phyloP scores from a whole-genome alignment of 805 yeast genomes.

The Ogataea haglerorum region DNA sequence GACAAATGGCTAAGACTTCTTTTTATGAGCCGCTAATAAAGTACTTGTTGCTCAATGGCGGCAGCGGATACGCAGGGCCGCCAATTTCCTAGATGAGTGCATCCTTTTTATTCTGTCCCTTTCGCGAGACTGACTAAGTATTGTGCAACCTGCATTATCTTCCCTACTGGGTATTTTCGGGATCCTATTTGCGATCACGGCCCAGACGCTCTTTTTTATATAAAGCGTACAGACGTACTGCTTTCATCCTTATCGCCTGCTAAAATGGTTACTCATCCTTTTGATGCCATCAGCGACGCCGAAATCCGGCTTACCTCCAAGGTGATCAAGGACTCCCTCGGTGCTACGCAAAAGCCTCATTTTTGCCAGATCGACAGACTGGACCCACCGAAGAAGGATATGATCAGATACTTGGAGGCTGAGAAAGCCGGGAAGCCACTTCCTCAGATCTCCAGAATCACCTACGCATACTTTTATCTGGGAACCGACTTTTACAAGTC shows the following conservation, averaged over 20 bases:
- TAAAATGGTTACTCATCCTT: constrained; percentile 29
- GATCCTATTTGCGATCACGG: neutral
- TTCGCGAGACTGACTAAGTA: too few species aligned
- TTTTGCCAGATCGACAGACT: constrained; percentile 64
- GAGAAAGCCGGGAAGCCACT: constrained; percentile 52
- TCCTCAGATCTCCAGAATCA: constrained; percentile 64
- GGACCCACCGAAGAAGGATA: constrained; percentile 77
- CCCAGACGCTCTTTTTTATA: neutral
- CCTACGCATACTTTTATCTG: constrained; percentile 64
- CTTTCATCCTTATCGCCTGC: neutral
- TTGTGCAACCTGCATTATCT: neutral
- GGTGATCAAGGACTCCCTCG: constrained; percentile 55
- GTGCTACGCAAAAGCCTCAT: constrained; percentile 51
- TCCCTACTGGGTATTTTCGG: neutral
- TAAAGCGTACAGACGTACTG: neutral
- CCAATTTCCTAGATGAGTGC: too few species aligned
- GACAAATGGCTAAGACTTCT: too few species aligned
- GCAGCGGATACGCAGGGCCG: too few species aligned
- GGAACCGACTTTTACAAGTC: constrained; percentile 61
- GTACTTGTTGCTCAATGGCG: too few species aligned
- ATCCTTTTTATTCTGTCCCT: too few species aligned
- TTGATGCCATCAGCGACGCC: constrained; percentile 41
- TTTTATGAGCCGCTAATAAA: too few species aligned
- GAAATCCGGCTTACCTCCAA: constrained; percentile 58
- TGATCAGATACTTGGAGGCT: constrained; percentile 64